Conservation (phyloP, 352 stramenopile species). For the Phytophthora nicotianae region DNA sequence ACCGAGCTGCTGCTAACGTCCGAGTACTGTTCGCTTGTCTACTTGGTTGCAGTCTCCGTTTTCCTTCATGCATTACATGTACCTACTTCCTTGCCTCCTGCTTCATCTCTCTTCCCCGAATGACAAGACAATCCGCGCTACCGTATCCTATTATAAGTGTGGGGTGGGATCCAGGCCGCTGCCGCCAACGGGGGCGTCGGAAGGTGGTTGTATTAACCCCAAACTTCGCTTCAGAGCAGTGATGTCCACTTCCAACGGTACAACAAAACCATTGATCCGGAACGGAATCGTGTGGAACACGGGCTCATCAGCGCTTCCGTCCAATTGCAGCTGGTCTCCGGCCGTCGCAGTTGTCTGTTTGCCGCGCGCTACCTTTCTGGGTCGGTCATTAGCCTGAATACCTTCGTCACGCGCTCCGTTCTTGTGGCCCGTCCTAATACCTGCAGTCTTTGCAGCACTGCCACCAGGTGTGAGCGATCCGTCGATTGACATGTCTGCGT, state of each 20-base stretch:
- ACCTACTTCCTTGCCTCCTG: conserved; percentile 18
- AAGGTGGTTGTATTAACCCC: conserved; percentile 34
- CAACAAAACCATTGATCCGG: conserved; percentile 74
- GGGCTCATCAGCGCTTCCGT: conserved; percentile 41
- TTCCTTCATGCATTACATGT: conserved; percentile 20
- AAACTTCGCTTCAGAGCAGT: conserved; percentile 59
- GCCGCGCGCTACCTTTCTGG: conserved; percentile 49
- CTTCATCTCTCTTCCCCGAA: conserved; percentile 4
- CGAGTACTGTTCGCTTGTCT: conserved; percentile 18
- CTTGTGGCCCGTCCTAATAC: conserved; percentile 28
- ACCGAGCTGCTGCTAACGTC: conserved; percentile 23
- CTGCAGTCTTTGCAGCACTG: conserved; percentile 8
- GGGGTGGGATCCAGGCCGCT: conserved; percentile 26
- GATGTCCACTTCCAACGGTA: conserved; percentile 75
- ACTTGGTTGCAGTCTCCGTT: conserved; percentile 12
- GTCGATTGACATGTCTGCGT: conserved; percentile 46
- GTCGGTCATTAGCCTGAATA: conserved; percentile 38
- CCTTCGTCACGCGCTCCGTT: conserved; percentile 37
- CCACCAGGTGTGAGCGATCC: conserved; percentile 30
- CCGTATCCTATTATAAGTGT: conserved; percentile 38
- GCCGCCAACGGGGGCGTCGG: conserved; percentile 18
- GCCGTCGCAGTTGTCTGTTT: conserved; percentile 18
- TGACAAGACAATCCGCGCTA: conserved; percentile 9
- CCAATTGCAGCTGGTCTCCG: conserved; percentile 32
- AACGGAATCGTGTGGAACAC: conserved; percentile 70